These are phyloP conservation scores for Castanea crenata DNA, from an alignment of 306 rosid species.

Conservation along the genomic window DNA sequence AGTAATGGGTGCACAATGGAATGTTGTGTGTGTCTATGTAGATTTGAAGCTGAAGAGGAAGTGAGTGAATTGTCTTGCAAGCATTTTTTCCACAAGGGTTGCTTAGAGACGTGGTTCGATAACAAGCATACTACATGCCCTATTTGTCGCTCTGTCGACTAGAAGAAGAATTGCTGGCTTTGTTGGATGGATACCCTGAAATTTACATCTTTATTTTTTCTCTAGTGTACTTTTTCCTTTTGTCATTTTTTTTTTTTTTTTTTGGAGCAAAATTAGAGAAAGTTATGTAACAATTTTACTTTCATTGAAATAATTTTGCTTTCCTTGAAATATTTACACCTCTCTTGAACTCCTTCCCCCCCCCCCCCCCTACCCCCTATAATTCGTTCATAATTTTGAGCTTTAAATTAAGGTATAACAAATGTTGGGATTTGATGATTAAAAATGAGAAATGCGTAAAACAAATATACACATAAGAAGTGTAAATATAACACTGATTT, in stretches of 20 bases:
- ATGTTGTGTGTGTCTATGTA: slow-evolving; percentile 76
- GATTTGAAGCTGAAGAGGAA: slow-evolving; percentile 69
- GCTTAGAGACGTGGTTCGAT: slow-evolving; percentile 75
- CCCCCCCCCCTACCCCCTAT: too few relatives aligned
- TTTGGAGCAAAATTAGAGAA: not conserved
- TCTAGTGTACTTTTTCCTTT: not conserved
- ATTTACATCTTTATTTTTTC: too few relatives aligned
- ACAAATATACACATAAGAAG: too few relatives aligned
- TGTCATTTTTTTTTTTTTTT: not conserved
- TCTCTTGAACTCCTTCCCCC: too few relatives aligned
- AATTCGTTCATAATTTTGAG: too few relatives aligned
- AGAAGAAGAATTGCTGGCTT: not conserved
- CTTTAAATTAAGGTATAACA: too few relatives aligned
- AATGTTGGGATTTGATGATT: too few relatives aligned
- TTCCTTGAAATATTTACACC: too few relatives aligned
- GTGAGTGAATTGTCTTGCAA: slow-evolving; percentile 78
- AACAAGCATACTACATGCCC: slow-evolving; percentile 66
- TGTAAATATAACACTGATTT: too few relatives aligned
- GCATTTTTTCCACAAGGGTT: slow-evolving; percentile 74
- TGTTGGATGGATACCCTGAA: too few relatives aligned
- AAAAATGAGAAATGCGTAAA: too few relatives aligned
- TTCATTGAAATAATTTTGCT: not conserved
- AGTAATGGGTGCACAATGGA: slow-evolving; percentile 5
- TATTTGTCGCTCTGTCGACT: slow-evolving; percentile 68
- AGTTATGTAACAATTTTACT: not conserved